Percentiles rank a stretch among this genome's conserved stretches.
Evolutionary conservation across 441 rosid species (phyloP).

Genomic region (Pelargonium australe): DNA sequence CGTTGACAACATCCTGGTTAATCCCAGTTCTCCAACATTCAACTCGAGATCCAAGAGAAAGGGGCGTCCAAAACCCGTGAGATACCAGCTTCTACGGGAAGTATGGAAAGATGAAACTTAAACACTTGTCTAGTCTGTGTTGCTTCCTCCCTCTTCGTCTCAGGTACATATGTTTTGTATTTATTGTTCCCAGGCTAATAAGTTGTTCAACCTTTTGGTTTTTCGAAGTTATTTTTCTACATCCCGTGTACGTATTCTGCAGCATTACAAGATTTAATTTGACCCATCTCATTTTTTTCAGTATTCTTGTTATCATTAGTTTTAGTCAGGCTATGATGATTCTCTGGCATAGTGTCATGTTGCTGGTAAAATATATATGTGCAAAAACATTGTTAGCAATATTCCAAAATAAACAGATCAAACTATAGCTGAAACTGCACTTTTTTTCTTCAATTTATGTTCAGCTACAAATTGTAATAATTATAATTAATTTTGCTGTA

Average conservation of each 20-base stretch:
- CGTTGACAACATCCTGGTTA: slow-evolving; percentile 28
- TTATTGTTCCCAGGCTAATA: neutral
- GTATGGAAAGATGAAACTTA: slow-evolving; percentile 39
- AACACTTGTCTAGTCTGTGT: neutral
- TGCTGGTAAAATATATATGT: too few relatives aligned
- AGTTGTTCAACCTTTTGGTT: neutral
- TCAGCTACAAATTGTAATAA: too few relatives aligned
- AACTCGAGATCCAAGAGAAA: slow-evolving; percentile 41
- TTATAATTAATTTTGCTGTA: too few relatives aligned
- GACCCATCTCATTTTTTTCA: too few relatives aligned
- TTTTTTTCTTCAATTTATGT: too few relatives aligned
- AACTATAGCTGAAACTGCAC: too few relatives aligned
- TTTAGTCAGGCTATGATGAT: too few relatives aligned
- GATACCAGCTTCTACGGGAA: slow-evolving; percentile 75
- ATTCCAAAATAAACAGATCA: too few relatives aligned
- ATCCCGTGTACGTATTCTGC: neutral
- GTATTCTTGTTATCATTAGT: too few relatives aligned
- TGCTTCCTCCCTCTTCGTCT: neutral
- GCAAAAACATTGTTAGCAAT: too few relatives aligned
- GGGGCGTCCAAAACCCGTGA: slow-evolving; percentile 41
- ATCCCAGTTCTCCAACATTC: slow-evolving; percentile 35
- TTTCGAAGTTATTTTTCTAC: neutral
- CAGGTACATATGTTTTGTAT: neutral
- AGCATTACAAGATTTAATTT: neutral
- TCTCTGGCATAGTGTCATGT: too few relatives aligned